Evolutionary conservation across 495 filamentous ascomycete genomes (phyloP).

Genomic region (Astrothelium subdiscretum): DNA sequence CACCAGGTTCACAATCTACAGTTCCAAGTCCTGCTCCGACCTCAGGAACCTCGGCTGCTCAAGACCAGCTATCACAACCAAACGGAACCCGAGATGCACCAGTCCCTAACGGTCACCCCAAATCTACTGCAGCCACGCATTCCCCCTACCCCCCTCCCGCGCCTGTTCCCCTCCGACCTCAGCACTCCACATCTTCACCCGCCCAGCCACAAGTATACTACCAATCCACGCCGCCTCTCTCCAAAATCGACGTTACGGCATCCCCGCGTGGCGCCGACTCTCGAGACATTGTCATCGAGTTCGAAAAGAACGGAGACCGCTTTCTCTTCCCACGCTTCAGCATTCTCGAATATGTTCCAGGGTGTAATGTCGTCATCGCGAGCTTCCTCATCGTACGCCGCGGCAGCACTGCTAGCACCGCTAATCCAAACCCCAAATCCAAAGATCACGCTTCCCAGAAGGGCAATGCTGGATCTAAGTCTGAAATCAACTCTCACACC

Average conservation of each 20-base stretch:
- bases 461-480: not conserved
- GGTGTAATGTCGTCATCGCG: constrained; percentile 38
- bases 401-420: constrained; percentile 8
- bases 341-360: constrained; percentile 59
- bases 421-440: not conserved
- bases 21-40: constrained; percentile 9
- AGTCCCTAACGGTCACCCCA: constrained; percentile 8
- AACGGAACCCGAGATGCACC: constrained; percentile 3
- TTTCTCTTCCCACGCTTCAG: constrained; percentile 81
- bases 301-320: constrained; percentile 66
- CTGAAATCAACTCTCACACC: not conserved
- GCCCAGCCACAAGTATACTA: constrained; percentile 13
- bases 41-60: not conserved
- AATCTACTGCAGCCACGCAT: constrained; percentile 7
- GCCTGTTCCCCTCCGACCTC: constrained; percentile 8
- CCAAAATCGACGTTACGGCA: constrained; percentile 27
- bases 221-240: not conserved
- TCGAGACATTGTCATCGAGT: constrained; percentile 72
- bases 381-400: constrained; percentile 52
- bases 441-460: not conserved
- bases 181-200: constrained; percentile 5
- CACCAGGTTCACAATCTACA: not conserved
- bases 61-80: constrained; percentile 9
- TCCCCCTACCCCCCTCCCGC: constrained; percentile 3
- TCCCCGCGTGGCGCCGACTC: constrained; percentile 46